These are phyloP conservation scores for Crithidia mellificae DNA, from an alignment of 208 protist species.

Conservation along the genomic window DNA sequence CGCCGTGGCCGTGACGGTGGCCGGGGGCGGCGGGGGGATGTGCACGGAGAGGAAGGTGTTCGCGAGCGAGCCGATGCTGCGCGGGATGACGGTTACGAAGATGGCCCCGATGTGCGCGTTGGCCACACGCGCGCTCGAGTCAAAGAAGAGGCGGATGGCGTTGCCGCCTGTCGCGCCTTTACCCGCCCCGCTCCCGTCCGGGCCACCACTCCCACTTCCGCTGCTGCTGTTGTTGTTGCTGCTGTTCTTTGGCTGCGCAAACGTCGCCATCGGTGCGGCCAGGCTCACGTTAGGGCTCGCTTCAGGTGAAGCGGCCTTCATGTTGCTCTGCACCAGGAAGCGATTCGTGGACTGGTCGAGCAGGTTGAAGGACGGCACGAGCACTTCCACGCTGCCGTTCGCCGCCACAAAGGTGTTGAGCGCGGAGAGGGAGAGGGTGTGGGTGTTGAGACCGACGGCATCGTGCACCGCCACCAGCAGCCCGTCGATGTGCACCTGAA, in stretches of 20 bases:
- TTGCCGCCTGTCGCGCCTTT: not conserved
- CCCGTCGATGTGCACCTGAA: conserved; percentile 53
- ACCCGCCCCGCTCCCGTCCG: not conserved
- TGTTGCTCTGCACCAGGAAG: conserved; percentile 46
- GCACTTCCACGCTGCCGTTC: conserved; percentile 42
- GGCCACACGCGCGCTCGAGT: conserved; percentile 36
- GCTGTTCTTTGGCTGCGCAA: not conserved
- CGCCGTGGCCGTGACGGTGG: not conserved
- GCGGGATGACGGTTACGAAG: conserved; percentile 61
- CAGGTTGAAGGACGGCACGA: conserved; percentile 45
- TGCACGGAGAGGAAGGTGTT: conserved; percentile 77
- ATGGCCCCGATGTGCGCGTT: conserved; percentile 41
- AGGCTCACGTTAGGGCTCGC: conserved; percentile 8
- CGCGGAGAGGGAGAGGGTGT: conserved; percentile 53
- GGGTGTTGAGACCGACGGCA: conserved; percentile 56
- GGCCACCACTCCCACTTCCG: not conserved
- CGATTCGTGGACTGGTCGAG: conserved; percentile 69
- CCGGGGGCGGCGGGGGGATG: conserved; percentile 28
- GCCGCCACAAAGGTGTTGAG: conserved; percentile 40
- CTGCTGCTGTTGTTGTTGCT: conserved; percentile 10
- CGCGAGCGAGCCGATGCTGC: conserved; percentile 62
- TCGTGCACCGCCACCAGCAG: conserved; percentile 66
- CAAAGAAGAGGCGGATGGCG: conserved; percentile 35
- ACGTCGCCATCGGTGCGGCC: not conserved
- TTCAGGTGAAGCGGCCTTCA: not conserved